Evolutionary conservation across 257 asterid species (phyloP), one percentile per base, ranked within the genome.

Genomic region (Capsicum baccatum): DNA sequence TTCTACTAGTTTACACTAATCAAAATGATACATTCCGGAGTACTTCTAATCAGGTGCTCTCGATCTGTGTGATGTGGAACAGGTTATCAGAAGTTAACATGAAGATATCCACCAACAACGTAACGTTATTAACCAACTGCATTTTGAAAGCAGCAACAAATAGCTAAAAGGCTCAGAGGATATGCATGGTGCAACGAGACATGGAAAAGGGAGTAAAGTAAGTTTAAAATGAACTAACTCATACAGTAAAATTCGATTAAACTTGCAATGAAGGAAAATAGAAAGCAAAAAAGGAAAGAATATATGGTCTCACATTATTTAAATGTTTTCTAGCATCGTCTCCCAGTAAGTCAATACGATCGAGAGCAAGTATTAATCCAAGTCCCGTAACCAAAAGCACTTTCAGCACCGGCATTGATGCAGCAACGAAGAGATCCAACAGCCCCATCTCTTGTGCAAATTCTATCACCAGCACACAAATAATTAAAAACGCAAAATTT

Each of bases 271-370:
- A 39, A 39, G 44, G 44, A 39, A 39, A 1, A 39, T 39, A 39
- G 44, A 39, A 39, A 39, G 44, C 44, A 2, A 39, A 39, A 39
- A 39, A 39, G 44, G 5, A 62, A 19, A 8, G 37, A 2, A 48
- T 17, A 37, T 16, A 35, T 35, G 71, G 33, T 26, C 66, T 87
- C 83, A 96, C 98, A 87, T 93, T 91, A 80, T 94, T 96, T 88
- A 94, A 86, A 88, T 96, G 98, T 83, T 96, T 92, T 88, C 97
- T 91, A 11, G 97, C 97, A 67, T 94, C 97, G 3, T 88, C 91
- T 16, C 95, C 98, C 37, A 96, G 87, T 60, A 94, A 85, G 88
- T 89, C 79, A 56, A 93, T 69, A 44, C 79, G 83, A 81, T 96
- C 96, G 1, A 87, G 44, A 2, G 98, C 97, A 73, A 96, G 95